Conservation (phyloP, 805 yeast genomes). For the Millerozyma acaciae region DNA sequence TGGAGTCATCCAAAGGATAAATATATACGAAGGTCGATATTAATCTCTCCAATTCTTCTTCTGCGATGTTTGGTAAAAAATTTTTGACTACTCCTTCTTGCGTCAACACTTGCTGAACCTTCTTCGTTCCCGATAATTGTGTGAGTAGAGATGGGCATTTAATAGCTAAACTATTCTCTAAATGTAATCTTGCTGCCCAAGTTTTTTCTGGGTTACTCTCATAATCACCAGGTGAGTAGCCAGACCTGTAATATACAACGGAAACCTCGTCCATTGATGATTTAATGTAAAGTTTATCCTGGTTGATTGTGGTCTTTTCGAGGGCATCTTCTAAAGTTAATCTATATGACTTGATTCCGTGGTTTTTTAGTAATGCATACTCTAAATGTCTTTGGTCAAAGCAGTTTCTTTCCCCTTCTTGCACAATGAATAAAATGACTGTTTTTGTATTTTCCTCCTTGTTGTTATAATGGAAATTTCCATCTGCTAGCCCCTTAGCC, state of each 20-base stretch:
- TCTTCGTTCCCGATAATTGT: conserved; percentile 90
- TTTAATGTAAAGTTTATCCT: conserved; percentile 48
- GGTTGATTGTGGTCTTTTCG: conserved; percentile 37
- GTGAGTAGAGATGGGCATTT: conserved; percentile 89
- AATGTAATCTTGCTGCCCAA: conserved; percentile 72
- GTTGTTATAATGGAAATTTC: conserved; percentile 52
- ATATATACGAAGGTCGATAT: conserved; percentile 76
- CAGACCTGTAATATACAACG: conserved; percentile 86
- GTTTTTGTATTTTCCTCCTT: conserved; percentile 34
- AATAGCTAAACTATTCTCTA: conserved; percentile 77
- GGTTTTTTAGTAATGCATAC: conserved; percentile 53
- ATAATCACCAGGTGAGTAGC: conserved; percentile 84
- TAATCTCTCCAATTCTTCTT: conserved; percentile 29
- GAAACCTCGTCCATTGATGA: conserved; percentile 68
- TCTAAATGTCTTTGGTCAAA: conserved; percentile 90
- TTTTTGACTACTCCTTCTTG: conserved; percentile 43
- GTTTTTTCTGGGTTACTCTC: conserved; percentile 47
- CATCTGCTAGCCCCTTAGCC: conserved; percentile 68
- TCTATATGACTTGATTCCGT: conserved; percentile 61
- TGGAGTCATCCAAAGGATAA: conserved; percentile 76
- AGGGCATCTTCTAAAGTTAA: conserved; percentile 61
- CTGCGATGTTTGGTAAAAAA: conserved; percentile 38
- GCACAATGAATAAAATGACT: conserved; percentile 72
- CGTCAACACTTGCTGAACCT: conserved; percentile 86
- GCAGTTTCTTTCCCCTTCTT: conserved; percentile 80